Evolutionary conservation across 106 monocot genomes (phyloP).

Genomic region (Gastrodia elata): DNA sequence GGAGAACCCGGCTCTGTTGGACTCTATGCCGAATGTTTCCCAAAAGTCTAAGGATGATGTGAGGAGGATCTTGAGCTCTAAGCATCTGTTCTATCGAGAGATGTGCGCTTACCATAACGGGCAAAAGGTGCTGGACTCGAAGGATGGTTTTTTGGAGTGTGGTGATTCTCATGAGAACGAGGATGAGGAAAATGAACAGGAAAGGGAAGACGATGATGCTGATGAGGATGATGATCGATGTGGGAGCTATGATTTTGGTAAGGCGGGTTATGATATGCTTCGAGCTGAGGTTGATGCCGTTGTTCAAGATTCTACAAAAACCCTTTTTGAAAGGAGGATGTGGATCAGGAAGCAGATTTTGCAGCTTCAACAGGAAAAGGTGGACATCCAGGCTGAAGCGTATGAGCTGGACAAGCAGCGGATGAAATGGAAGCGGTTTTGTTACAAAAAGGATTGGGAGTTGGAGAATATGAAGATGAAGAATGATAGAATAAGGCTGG

Average conservation of each 20-base stretch:
- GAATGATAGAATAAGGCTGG: constrained; percentile 3
- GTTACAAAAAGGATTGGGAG: constrained; percentile 7
- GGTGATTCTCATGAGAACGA: background rate
- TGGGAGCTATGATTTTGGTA: constrained; percentile 5
- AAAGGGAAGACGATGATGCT: constrained; percentile 2
- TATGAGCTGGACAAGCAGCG: constrained; percentile 6
- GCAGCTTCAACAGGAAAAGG: constrained; percentile 4
- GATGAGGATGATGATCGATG: background rate
- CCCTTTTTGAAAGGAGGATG: background rate
- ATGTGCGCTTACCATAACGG: constrained; percentile 93
- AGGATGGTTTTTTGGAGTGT: background rate
- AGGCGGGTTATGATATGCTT: background rate
- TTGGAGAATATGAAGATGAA: constrained; percentile 8
- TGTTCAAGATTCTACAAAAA: background rate
- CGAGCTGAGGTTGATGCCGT: background rate
- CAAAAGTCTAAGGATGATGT: constrained; percentile 71
- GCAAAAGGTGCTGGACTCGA: constrained; percentile 12
- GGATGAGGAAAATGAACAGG: background rate
- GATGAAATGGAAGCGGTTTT: constrained; percentile 9
- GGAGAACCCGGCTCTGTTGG: constrained; percentile 56
- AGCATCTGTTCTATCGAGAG: constrained; percentile 85
- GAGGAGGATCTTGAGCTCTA: constrained; percentile 79
- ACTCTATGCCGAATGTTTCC: constrained; percentile 46
- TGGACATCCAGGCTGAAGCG: constrained; percentile 1
- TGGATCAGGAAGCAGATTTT: constrained; percentile 5